Base-by-base conservation (phyloP, 2,329 filamentous ascomycete species). In the Paecilomyces dactylethromorphus region DNA sequence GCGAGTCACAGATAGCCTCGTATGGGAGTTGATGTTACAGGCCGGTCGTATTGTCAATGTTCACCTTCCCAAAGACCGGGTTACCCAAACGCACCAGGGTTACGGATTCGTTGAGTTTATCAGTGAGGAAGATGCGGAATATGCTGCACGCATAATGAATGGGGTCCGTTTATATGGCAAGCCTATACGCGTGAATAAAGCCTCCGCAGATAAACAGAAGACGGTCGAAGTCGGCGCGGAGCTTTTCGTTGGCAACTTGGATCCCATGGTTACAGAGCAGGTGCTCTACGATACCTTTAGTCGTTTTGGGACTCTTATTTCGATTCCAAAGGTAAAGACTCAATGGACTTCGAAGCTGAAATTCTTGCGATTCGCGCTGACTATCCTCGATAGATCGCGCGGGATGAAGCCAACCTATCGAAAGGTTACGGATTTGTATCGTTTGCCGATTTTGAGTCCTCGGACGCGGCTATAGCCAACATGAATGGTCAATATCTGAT, bases 81-180 rank as follows among this genome's bases (percentile, higher is more conserved):
- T 99, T 67, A 97, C 94, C 53, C 92, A 97, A 72, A 89, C 88
- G 59, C 94, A 99, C 76, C 94, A 97, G 78, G 94, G 94, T 67
- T 99, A 97, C 81, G 94, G 94, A 68, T 99, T 99, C 77, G 94
- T 99, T 76, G 94, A 99, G 77, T 99, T 97, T 76, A 93, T 92
- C 71, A 92, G 89, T 66, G 92, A 96, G 73, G 87, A 92, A 70
- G 94, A 97, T 75, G 94, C 94, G 68, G 94, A 97, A 74, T 99
- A 99, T 79, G 93, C 94, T 22, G 90, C 92, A 67, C 89, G 93
- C 71, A 91, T 97, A 66, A 95, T 97, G 89, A 97, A 97, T 78
- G 91, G 93, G 72, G 88, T 97, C 65, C 88, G 92, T 61, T 81
- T 99, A 24, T 96, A 89, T 75, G 92, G 92, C 64, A 97, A 97